Base-by-base conservation (phyloP, 768 basidiomycete species). In the Gymnopilus dilepis region DNA sequence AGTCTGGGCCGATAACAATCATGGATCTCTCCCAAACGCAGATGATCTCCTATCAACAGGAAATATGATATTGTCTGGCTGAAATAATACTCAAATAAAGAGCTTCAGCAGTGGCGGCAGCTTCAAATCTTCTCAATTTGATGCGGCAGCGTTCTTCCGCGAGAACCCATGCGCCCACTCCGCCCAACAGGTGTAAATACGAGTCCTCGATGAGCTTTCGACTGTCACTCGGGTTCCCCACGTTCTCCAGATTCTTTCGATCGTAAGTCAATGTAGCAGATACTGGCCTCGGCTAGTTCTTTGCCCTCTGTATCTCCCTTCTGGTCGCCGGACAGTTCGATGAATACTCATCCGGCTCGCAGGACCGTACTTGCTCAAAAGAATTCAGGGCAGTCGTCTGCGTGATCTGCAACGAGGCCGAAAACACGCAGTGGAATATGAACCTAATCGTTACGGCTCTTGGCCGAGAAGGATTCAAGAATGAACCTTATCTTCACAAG, bases 291-390 rank as follows among this genome's bases (percentile, higher is more conserved):
- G 17, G 6, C 26, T 11, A 9, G 9, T 58, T 19, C 28, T 37
- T 26, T 34, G 9, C 28, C 56, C 31, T 58, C 33, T 41, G 21
- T 47, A 47, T 24, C 15, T 45, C 24, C 30, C 45, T n/a, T n/a
- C 33, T 37, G 38, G 24, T 24, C 40, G 34, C 33, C 17, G 34
- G 34, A 24, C 21, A 50, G 15, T 37, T 15, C 51, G 37, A 52
- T 53, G 30, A 8, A 42, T 30, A 21, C 37, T n/a, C 24, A 33
- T 34, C 59, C 59, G 51, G 50, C 3, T 15, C 28, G 2, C 41
- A 33, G 59, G 59, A 5, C 42, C 59, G 42, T 15, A 24, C 38
- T 38, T 60, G 42, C 59, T 52, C 51, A 60, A 43, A 59, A 31
- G 43, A 21, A 19, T 17, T 28, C n/a, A 15, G 43, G 28, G 26